Base-by-base conservation (phyloP, 2,329 filamentous ascomycete genomes). In the Diaporthe vexans region DNA sequence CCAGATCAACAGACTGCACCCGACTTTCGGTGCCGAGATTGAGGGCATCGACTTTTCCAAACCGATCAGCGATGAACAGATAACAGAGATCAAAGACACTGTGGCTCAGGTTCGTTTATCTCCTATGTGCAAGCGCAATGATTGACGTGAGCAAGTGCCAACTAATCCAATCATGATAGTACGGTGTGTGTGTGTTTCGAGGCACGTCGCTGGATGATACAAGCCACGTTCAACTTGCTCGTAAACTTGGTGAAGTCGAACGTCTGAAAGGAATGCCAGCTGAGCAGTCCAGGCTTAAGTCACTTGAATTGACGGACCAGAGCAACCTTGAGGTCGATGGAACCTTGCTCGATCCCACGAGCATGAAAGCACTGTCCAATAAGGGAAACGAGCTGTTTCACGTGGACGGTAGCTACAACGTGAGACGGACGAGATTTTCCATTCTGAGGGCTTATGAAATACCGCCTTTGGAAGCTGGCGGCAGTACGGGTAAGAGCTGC, bases 321-420 rank as follows among this genome's bases (percentile, higher is more conserved):
- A 75, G 69, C 19, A 73, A 73, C 40, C 69, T 75, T 21, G 73
- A 75, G 17, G 35, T 61, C 6, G 70, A 75, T 19, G 51, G 57
- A 15, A 54, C 43, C 43, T n/a, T 73, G 33, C 56, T 68, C 13
- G 69, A 75, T 26, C 57, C 58, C 51, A 71, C 43, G 21, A 26
- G 67, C 43, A 37, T 67, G 56, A 59, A 37, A 5, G 54, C 56
- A 26, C 40, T 56, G 17, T 51, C 73, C 57, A 56, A 48, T 68
- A 71, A 67, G 43, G 74, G 67, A 35, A 74, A 75, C 29, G 51
- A 54, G 29, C 46, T 74, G 15, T 74, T 63, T 63, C 74, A 75
- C 65, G 67, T 65, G 17, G 74, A 72, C 19, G 61, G 67, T 17
- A 63, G 43, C 56, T 74, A 74, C 72, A 71, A 74, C 19, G 67